Evolutionary conservation across 2,329 filamentous ascomycete species (phyloP), one percentile per base, ranked within the genome.

Genomic region (Claviceps lovelessii): DNA sequence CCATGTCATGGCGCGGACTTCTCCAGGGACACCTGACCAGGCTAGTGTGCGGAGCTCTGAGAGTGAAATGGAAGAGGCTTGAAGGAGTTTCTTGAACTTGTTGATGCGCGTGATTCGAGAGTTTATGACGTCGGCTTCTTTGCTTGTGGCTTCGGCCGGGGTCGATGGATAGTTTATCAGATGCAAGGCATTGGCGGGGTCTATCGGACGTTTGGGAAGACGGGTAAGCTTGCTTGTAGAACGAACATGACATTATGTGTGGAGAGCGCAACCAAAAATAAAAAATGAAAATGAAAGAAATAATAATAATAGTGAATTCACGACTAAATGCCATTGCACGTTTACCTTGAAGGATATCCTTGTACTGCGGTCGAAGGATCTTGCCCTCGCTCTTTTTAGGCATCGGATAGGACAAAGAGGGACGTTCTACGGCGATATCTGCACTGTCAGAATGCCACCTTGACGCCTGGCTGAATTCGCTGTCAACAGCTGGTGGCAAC

Each of bases 1-100:
- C 93, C 93, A 98, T n/a, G 91, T 93, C 86, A 98, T 96, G 52
- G 93, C 89, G 55, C 94, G 88, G 19, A 98, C 90, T 72, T 98
- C 94, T 62, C 89, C 85, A 0, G 93, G 94, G 41, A 97, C 80
- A 13, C 93, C 93, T 53, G 90, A 93, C 93, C 94, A 98, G 35
- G 93, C 90, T 37, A 90, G 76, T 56, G 89, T 78, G 58, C 93
- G 81, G 29, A 98, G 76, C 53, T 97, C 91, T 19, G 85, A 75
- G 2, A 97, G 72, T 2, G 89, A 85, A 62, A 98, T 93, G 1
- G 88, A 90, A 45, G 88, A 95, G 28, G 91, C 83, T 71, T 98
- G 93, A 7, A 98, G 76, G 53, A 98, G 88, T 63, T 86, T 86
- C 70, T 98, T 98, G 73, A 98, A 98, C 67, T 97, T 97, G 72